phyloP scores from a whole-genome alignment of 2,329 filamentous ascomycete genomes.

The Aschersonia sp. region DNA sequence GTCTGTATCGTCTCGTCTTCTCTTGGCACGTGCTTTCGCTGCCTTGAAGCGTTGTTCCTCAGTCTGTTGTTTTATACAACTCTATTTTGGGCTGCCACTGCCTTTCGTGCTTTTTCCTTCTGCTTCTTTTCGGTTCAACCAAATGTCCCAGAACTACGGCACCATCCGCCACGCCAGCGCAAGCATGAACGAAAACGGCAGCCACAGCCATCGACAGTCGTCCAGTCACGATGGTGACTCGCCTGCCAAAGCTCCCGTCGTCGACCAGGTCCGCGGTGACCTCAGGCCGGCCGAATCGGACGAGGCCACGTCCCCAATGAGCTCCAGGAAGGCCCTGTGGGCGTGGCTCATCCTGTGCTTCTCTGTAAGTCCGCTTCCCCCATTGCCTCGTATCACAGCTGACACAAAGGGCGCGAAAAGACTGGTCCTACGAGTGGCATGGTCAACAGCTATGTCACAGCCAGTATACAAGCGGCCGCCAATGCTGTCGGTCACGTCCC shows the following conservation, averaged over 20 bases:
- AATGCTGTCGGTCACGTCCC: conserved; percentile 8
- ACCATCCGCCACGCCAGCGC: background rate
- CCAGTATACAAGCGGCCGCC: conserved; percentile 8
- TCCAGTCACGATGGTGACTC: background rate
- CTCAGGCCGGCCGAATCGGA: background rate
- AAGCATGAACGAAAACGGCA: background rate
- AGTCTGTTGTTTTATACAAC: background rate
- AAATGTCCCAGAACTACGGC: background rate
- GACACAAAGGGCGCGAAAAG: background rate
- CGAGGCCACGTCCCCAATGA: conserved; percentile 1
- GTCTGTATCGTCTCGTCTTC: too few relatives aligned
- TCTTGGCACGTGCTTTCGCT: too few relatives aligned
- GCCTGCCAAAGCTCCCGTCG: background rate
- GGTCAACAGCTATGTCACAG: conserved; percentile 8
- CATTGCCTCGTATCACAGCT: background rate
- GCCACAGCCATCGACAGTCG: background rate
- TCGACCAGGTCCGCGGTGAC: background rate
- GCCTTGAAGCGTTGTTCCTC: too few relatives aligned
- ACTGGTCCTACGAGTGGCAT: conserved; percentile 8
- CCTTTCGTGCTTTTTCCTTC: background rate
- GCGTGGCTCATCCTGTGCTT: conserved; percentile 9
- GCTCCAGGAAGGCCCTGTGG: conserved; percentile 6
- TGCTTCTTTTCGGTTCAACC: background rate
- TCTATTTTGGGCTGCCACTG: background rate
- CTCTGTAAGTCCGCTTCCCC: conserved; percentile 2